Evolutionary conservation across 345 rosid genomes (phyloP).

Genomic region (Lepidium sativum): DNA sequence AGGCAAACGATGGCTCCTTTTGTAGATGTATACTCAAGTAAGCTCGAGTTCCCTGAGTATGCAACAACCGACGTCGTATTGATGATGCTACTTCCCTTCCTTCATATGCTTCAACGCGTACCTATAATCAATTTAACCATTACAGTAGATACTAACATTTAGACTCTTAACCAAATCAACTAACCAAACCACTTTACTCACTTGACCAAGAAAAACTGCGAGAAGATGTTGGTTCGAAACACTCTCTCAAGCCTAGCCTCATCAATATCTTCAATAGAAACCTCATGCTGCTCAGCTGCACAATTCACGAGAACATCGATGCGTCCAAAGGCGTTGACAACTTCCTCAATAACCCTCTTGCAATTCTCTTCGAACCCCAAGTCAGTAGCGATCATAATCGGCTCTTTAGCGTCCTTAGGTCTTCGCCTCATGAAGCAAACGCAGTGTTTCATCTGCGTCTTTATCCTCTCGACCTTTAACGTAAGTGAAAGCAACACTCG

Average conservation of each 20-base stretch:
- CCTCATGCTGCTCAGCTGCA: conserved; percentile 57
- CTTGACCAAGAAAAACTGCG: conserved; percentile 53
- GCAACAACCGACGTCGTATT: conserved; percentile 68
- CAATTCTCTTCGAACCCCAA: conserved; percentile 66
- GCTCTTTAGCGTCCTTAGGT: conserved; percentile 47
- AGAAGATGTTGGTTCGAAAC: conserved; percentile 63
- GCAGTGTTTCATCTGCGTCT: conserved; percentile 55
- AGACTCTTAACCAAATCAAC: neutral
- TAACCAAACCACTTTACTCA: neutral
- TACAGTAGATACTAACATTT: too few relatives aligned
- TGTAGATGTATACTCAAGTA: conserved; percentile 62
- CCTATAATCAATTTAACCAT: conserved; percentile 19
- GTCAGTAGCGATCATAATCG: conserved; percentile 46
- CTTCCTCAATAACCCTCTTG: conserved; percentile 53
- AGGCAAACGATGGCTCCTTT: conserved; percentile 77
- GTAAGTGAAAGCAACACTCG: conserved; percentile 67
- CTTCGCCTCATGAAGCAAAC: conserved; percentile 35
- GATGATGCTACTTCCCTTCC: conserved; percentile 63
- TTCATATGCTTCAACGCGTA: conserved; percentile 65
- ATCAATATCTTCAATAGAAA: conserved; percentile 55
- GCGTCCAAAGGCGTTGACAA: conserved; percentile 46
- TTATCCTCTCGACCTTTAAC: conserved; percentile 58
- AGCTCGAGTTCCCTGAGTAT: conserved; percentile 42
- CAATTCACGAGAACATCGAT: conserved; percentile 65
- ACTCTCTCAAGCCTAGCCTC: conserved; percentile 60